A percentile compares a stretch with the other conserved stretches of the same genome.
Evolutionary conservation across 1,139 yeast species (phyloP).

Genomic region (Protomyces inouyei): DNA sequence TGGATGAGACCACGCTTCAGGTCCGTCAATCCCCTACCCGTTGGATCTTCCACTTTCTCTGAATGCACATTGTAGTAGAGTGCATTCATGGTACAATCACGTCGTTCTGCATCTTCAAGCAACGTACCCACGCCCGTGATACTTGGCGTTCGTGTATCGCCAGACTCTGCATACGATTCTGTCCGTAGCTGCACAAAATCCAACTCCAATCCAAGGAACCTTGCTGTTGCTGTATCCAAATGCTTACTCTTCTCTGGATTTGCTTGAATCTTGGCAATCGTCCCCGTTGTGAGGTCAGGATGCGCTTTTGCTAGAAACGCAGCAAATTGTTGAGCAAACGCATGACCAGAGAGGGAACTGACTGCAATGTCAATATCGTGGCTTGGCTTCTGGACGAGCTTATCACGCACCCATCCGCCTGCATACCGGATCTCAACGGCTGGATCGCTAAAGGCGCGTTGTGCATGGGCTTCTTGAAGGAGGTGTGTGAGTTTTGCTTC

Average conservation of each 20-base stretch:
- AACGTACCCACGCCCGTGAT: slow-evolving; percentile 71
- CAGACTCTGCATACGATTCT: slow-evolving; percentile 65
- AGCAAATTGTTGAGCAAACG: slow-evolving; percentile 69
- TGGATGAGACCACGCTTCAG: slow-evolving; percentile 63
- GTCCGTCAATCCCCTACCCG: slow-evolving; percentile 69
- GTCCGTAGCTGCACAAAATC: slow-evolving; percentile 89
- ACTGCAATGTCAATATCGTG: slow-evolving; percentile 91
- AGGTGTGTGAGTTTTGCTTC: slow-evolving; percentile 6
- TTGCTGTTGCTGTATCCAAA: slow-evolving; percentile 91
- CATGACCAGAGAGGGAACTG: slow-evolving; percentile 75
- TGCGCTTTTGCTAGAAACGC: slow-evolving; percentile 36
- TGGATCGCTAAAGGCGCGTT: slow-evolving; percentile 2
- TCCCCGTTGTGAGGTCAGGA: slow-evolving; percentile 40
- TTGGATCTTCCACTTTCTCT: slow-evolving; percentile 72
- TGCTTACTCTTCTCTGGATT: slow-evolving; percentile 96
- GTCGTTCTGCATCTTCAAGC: slow-evolving; percentile 78
- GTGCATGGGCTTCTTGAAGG: slow-evolving; percentile 2
- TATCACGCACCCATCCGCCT: slow-evolving; percentile 99
- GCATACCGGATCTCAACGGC: slow-evolving; percentile 59
- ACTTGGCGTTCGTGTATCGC: slow-evolving; percentile 70
- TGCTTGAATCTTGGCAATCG: slow-evolving; percentile 75
- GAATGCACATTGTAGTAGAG: slow-evolving; percentile 75
- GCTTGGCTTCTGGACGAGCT: slow-evolving; percentile 68
- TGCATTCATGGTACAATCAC: slow-evolving; percentile 93
- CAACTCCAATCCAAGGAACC: slow-evolving; percentile 69